phyloP scores from a whole-genome alignment of 148 eudicot genomes.

The Vaccinium macrocarpon region DNA sequence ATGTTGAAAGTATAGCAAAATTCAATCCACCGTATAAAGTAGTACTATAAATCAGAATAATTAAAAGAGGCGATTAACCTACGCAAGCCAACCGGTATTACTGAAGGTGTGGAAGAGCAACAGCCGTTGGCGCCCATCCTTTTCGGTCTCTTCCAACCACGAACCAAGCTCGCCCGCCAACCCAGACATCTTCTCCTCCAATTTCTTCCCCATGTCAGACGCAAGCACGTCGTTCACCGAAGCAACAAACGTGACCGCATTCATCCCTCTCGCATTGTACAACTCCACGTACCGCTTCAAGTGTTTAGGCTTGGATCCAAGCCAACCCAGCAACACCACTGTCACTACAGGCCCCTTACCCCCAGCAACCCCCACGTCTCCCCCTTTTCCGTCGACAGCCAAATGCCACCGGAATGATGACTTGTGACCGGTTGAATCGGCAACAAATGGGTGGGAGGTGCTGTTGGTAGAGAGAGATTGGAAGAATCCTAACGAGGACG shows the following conservation, averaged over 20 bases:
- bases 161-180: constrained; percentile 48
- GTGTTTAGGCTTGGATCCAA: constrained; percentile 68
- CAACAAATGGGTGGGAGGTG: background rate
- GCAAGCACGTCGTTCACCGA: constrained; percentile 62
- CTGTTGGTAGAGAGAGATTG: background rate
- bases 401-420: constrained; percentile 19
- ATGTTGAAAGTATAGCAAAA: too few species aligned
- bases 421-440: background rate
- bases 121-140: constrained; percentile 43
- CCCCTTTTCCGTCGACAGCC: background rate
- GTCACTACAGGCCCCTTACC: constrained; percentile 40
- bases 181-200: constrained; percentile 44
- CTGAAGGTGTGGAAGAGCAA: constrained; percentile 89
- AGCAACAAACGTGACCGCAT: constrained; percentile 61
- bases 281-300: constrained; percentile 67
- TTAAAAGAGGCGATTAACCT: constrained; percentile 33
- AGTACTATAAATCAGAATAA: too few species aligned
- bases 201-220: constrained; percentile 62
- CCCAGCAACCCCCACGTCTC: constrained; percentile 3
- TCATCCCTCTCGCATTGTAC: constrained; percentile 61
- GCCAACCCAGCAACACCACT: constrained; percentile 84
- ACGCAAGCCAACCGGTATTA: constrained; percentile 99
- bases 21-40: too few species aligned
- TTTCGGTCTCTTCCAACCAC: constrained; percentile 52
- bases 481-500: background rate